Evolutionary conservation across 1,284 basidiomycete genomes (phyloP).

Genomic region (Kalmanozyma brasiliensis): DNA sequence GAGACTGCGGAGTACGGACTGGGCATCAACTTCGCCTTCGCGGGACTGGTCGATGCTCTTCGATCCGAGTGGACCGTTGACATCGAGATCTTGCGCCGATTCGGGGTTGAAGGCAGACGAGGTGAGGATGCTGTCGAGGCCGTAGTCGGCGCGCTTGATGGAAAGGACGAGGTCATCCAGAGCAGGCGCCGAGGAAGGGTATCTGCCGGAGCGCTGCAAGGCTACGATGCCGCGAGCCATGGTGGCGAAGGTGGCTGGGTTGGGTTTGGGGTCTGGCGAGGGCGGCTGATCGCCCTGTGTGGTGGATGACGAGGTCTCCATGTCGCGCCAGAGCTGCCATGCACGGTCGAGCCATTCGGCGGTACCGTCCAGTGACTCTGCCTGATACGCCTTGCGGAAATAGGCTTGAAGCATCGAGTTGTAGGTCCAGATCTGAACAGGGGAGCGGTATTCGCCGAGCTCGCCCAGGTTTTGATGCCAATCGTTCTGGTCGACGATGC

Average conservation of each 20-base stretch:
- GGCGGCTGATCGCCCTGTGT: conserved; percentile 23
- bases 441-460: conserved; percentile 23
- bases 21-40: conserved; percentile 46
- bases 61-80: conserved; percentile 34
- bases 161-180: conserved; percentile 46
- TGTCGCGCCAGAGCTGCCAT: conserved; percentile 55
- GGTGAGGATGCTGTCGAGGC: conserved; percentile 51
- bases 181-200: conserved; percentile 41
- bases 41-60: conserved; percentile 37
- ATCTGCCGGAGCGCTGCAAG: conserved; percentile 36
- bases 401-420: conserved; percentile 63
- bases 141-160: conserved; percentile 34
- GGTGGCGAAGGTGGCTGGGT: conserved; percentile 51
- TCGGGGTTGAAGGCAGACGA: conserved; percentile 50
- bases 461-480: conserved; percentile 35
- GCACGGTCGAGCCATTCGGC: conserved; percentile 54
- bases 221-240: conserved; percentile 60
- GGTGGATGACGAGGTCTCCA: conserved; percentile 32
- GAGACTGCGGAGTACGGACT: conserved; percentile 38
- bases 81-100: conserved; percentile 32
- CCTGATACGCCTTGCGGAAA: conserved; percentile 54
- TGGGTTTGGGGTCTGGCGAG: conserved; percentile 51
- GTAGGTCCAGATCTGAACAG: conserved; percentile 57
- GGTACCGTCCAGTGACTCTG: conserved; percentile 36
- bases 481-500: conserved; percentile 40